Conservation (phyloP, 2,329 filamentous ascomycete species). For the Myriosclerotinia curreyana region DNA sequence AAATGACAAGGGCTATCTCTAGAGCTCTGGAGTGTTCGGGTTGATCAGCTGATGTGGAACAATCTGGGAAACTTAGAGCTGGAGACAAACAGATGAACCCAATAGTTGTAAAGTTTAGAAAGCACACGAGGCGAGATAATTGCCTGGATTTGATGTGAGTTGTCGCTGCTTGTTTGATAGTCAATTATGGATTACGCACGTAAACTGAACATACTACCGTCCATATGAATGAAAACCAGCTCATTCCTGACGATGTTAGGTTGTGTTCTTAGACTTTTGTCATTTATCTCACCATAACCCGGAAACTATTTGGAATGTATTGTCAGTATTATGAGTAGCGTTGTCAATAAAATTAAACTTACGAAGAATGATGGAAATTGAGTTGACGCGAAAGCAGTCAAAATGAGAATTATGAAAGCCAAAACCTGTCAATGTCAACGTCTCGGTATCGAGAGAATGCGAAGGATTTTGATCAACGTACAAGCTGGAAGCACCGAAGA, state of each 20-base stretch:
- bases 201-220: background rate
- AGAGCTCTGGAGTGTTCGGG: background rate
- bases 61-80: background rate
- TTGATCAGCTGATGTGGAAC: background rate
- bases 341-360: background rate
- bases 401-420: background rate
- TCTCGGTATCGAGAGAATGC: background rate
- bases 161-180: too few species aligned
- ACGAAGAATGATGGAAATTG: background rate
- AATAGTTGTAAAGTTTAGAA: background rate
- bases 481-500: background rate
- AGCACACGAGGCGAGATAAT: background rate
- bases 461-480: background rate
- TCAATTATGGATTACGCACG: too few species aligned
- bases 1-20: background rate
- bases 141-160: background rate
- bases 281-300: background rate
- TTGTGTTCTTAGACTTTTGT: background rate
- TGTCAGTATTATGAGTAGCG: background rate
- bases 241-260: background rate
- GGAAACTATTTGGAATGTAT: slow-evolving; percentile 1
- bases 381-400: background rate
- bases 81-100: slow-evolving; percentile 4
- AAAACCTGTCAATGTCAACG: background rate
- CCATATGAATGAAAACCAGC: slow-evolving; percentile 12